phyloP scores from a whole-genome alignment of 2,329 filamentous ascomycete species.

The Penicillium sp. region DNA sequence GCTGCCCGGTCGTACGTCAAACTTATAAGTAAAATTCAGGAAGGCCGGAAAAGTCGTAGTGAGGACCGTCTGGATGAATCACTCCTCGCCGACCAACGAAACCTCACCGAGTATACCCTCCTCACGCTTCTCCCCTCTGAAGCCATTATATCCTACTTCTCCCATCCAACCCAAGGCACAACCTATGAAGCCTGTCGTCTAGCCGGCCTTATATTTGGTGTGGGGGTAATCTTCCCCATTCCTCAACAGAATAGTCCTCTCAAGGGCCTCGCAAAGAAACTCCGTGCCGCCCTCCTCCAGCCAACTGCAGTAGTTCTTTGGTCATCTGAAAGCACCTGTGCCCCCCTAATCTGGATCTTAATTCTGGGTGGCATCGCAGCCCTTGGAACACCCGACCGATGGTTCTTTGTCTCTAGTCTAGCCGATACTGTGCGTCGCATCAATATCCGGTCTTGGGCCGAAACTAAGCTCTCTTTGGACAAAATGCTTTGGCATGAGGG shows the following conservation, averaged over 20 bases:
- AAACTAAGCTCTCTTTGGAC: slow-evolving; percentile 24
- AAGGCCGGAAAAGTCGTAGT: slow-evolving; percentile 26
- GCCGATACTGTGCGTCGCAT: slow-evolving; percentile 18
- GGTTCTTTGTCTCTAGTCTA: slow-evolving; percentile 35
- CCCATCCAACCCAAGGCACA: slow-evolving; percentile 20
- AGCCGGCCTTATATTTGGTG: slow-evolving; percentile 36
- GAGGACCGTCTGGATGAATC: slow-evolving; percentile 18
- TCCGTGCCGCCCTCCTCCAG: slow-evolving; percentile 27
- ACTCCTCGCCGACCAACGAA: slow-evolving; percentile 38
- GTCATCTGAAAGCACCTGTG: slow-evolving; percentile 23
- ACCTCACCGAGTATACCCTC: slow-evolving; percentile 39
- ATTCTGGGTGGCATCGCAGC: slow-evolving; percentile 42
- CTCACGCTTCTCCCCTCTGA: slow-evolving; percentile 30
- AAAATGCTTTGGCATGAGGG: slow-evolving; percentile 37
- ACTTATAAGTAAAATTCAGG: background rate
- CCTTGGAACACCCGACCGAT: slow-evolving; percentile 27
- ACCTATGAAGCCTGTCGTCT: slow-evolving; percentile 40
- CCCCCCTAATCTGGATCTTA: slow-evolving; percentile 37
- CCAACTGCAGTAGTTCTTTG: slow-evolving; percentile 24
- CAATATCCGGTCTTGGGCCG: slow-evolving; percentile 26
- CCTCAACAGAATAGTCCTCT: slow-evolving; percentile 40
- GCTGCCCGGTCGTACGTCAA: slow-evolving; percentile 33
- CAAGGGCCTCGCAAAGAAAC: slow-evolving; percentile 24
- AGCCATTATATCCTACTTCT: slow-evolving; percentile 17
- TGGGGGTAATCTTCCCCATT: slow-evolving; percentile 42